Conservation (phyloP, 495 filamentous ascomycete genomes). For the Aspergillus olivimuriae region DNA sequence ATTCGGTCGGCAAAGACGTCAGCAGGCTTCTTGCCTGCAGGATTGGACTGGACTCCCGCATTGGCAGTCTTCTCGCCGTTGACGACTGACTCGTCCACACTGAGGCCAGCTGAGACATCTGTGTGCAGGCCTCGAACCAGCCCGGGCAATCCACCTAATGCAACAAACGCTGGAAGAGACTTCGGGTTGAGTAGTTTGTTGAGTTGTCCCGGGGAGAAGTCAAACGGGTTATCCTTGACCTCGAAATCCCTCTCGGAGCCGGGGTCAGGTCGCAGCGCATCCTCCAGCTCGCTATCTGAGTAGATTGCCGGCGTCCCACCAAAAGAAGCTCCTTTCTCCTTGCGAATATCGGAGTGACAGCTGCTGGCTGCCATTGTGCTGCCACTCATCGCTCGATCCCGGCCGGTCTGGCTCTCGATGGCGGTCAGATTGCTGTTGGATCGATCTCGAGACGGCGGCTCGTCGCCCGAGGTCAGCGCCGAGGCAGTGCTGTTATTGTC, state of each 20-base stretch:
- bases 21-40: neutral
- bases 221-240: constrained; percentile 10
- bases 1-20: constrained; percentile 4
- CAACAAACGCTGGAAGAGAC: constrained; percentile 4
- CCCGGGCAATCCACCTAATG: constrained; percentile 5
- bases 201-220: constrained; percentile 13
- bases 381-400: constrained; percentile 14
- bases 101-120: constrained; percentile 2
- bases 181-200: constrained; percentile 14
- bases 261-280: constrained; percentile 7
- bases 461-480: neutral
- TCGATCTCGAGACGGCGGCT: neutral
- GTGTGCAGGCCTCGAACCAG: constrained; percentile 4
- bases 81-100: neutral
- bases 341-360: constrained; percentile 2
- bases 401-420: constrained; percentile 4
- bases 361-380: constrained; percentile 15
- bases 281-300: constrained; percentile 6
- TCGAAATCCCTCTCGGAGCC: constrained; percentile 7
- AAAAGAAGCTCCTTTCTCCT: constrained; percentile 1
- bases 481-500: neutral
- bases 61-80: neutral
- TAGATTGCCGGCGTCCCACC: constrained; percentile 9
- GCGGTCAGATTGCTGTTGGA: constrained; percentile 12
- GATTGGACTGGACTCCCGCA: neutral